A percentile compares a stretch with the other conserved stretches of the same genome.
These are phyloP conservation scores for Penicillium mononematosum DNA, from an alignment of 495 filamentous ascomycete genomes.

Conservation along the genomic window DNA sequence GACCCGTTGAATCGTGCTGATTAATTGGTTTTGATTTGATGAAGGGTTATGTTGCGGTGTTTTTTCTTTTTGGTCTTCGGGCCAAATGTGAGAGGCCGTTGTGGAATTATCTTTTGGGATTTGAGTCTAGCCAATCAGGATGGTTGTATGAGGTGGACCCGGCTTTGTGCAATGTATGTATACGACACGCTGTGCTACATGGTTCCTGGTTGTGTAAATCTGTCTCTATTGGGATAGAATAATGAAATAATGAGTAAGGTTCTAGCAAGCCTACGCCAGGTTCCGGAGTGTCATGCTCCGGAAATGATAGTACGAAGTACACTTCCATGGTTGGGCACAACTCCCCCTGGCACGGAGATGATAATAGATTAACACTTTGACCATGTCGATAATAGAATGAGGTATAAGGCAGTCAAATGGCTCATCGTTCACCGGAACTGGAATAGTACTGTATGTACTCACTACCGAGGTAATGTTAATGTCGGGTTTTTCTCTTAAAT, in stretches of 20 bases:
- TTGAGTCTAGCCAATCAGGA: conserved; percentile 16
- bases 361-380: background rate
- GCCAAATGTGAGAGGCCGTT: conserved; percentile 6
- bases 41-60: background rate
- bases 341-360: background rate
- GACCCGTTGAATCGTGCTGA: background rate
- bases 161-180: background rate
- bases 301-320: background rate
- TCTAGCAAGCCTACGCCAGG: background rate
- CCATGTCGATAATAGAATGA: background rate
- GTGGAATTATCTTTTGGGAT: conserved; percentile 18
- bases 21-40: background rate
- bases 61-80: background rate
- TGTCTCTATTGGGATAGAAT: background rate
- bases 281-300: background rate
- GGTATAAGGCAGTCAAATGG: background rate
- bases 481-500: background rate
- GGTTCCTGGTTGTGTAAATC: conserved; percentile 5
- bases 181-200: conserved; percentile 3
- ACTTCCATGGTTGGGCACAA: too few species aligned
- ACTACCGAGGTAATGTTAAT: background rate
- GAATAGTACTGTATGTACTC: background rate
- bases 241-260: background rate
- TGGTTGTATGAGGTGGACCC: conserved; percentile 5
- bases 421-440: background rate